Evolutionary conservation across 148 eudicot species (phyloP).

Genomic region (Persicaria maculosa): DNA sequence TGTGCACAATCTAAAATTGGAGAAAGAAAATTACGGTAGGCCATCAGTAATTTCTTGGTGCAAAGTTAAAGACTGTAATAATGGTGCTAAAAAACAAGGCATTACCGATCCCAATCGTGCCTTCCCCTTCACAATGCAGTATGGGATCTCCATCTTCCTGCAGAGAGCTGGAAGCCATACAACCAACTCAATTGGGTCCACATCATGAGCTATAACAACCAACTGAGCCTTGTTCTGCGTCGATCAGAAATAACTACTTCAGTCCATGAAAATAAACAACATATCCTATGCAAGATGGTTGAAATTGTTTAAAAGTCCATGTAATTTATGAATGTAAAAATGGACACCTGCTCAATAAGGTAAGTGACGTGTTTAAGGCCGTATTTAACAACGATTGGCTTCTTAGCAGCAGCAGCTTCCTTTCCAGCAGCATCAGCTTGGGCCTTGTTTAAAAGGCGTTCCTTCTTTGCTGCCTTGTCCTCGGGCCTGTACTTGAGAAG

Average conservation of each 20-base stretch:
- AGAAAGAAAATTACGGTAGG: background rate
- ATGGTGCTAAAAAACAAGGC: background rate
- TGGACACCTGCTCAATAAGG: slow-evolving; percentile 10
- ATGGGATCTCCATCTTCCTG: slow-evolving; percentile 34
- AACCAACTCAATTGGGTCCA: slow-evolving; percentile 33
- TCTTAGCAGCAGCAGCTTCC: slow-evolving; percentile 8
- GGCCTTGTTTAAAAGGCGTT: slow-evolving; percentile 10
- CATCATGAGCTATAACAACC: slow-evolving; percentile 36
- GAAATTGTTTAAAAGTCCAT: background rate
- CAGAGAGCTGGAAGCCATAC: slow-evolving; percentile 33
- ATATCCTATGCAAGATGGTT: background rate
- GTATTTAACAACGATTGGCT: slow-evolving; percentile 9
- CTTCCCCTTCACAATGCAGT: slow-evolving; percentile 34
- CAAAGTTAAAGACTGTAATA: background rate
- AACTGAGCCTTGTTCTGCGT: slow-evolving; percentile 31
- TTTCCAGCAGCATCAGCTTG: slow-evolving; percentile 10
- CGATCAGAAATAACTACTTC: background rate
- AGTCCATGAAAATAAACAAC: background rate
- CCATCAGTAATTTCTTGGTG: background rate
- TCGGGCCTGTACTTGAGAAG: slow-evolving; percentile 15
- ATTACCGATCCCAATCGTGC: slow-evolving; percentile 31
- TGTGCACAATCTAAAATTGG: slow-evolving; percentile 10
- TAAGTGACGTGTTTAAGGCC: slow-evolving; percentile 12
- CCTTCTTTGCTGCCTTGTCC: slow-evolving; percentile 14
- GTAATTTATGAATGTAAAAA: background rate